Evolutionary conservation across 352 stramenopile species (phyloP).

Genomic region (Phytophthora fragariaefolia): DNA sequence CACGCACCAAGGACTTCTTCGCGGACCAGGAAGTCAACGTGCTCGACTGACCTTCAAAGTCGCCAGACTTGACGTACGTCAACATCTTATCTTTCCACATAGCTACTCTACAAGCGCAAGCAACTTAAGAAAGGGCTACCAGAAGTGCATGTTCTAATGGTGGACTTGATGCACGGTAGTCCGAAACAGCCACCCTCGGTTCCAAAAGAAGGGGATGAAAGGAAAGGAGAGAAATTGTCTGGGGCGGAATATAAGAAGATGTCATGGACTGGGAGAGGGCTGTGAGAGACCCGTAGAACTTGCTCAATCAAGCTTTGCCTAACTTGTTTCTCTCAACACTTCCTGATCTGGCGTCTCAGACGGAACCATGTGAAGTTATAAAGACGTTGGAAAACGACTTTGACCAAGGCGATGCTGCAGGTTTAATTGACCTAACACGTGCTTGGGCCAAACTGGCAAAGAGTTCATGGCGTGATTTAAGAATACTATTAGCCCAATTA

Average conservation of each 20-base stretch:
- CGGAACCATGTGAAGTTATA: not conserved
- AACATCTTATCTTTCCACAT: too few species aligned
- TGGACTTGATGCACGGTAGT: not conserved
- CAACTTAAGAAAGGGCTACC: not conserved
- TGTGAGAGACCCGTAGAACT: not conserved
- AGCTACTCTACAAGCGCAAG: not conserved
- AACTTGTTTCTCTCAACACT: not conserved
- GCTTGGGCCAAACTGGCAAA: constrained; percentile 7
- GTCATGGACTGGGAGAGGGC: not conserved
- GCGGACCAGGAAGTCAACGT: too few species aligned
- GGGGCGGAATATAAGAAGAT: not conserved
- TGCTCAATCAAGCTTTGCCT: not conserved
- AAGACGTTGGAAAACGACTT: not conserved
- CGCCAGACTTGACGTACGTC: too few species aligned
- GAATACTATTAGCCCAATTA: constrained; percentile 13
- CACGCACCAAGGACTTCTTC: too few species aligned
- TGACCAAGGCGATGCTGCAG: not conserved
- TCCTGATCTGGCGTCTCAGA: not conserved
- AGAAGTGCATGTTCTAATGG: not conserved
- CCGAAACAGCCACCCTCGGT: not conserved
- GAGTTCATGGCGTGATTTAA: constrained; percentile 1
- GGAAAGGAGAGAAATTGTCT: not conserved
- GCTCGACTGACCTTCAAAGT: too few species aligned
- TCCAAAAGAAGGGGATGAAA: not conserved
- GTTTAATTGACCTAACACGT: constrained; percentile 7